A percentile compares a stretch with the other conserved stretches of the same genome.
These are phyloP conservation scores for Flagelloscypha sp. DNA, from an alignment of 768 basidiomycete species.

Conservation along the genomic window DNA sequence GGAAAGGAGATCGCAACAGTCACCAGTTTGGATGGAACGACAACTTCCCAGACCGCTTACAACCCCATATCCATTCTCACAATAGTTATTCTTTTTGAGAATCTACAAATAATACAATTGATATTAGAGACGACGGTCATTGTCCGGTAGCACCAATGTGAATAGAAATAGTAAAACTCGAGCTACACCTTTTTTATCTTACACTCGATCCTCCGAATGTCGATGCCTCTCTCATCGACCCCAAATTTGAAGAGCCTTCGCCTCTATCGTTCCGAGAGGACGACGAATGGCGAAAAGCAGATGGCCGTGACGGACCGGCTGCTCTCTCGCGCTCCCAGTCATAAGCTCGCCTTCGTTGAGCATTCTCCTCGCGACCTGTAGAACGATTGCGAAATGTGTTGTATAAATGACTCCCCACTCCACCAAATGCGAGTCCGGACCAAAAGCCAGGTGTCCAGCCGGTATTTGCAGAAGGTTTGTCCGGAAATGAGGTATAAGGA, in stretches of 20 bases:
- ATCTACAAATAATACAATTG: too few relatives aligned
- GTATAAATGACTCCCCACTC: conserved; percentile 52
- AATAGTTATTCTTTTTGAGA: too few relatives aligned
- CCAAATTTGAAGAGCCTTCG: conserved; percentile 63
- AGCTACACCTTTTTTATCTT: conserved; percentile 37
- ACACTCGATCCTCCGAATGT: conserved; percentile 74
- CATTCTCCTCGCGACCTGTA: conserved; percentile 17
- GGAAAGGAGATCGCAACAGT: too few relatives aligned
- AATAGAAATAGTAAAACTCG: too few relatives aligned
- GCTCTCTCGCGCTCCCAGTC: conserved; percentile 52
- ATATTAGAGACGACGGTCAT: too few relatives aligned
- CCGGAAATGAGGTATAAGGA: conserved; percentile 38
- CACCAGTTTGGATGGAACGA: too few relatives aligned
- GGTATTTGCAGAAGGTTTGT: conserved; percentile 22
- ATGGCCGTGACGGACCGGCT: conserved; percentile 17
- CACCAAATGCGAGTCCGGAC: conserved; percentile 74
- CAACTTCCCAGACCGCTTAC: too few relatives aligned
- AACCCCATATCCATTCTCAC: too few relatives aligned
- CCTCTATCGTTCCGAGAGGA: conserved; percentile 43
- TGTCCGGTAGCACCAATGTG: too few relatives aligned
- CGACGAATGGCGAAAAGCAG: conserved; percentile 17
- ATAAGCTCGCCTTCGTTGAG: conserved; percentile 23
- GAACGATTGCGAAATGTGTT: conserved; percentile 27
- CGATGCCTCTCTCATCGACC: conserved; percentile 66
- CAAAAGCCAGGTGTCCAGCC: conserved; percentile 73